Conservation (phyloP, 208 protist species). For the Leishmania aethiopica region DNA sequence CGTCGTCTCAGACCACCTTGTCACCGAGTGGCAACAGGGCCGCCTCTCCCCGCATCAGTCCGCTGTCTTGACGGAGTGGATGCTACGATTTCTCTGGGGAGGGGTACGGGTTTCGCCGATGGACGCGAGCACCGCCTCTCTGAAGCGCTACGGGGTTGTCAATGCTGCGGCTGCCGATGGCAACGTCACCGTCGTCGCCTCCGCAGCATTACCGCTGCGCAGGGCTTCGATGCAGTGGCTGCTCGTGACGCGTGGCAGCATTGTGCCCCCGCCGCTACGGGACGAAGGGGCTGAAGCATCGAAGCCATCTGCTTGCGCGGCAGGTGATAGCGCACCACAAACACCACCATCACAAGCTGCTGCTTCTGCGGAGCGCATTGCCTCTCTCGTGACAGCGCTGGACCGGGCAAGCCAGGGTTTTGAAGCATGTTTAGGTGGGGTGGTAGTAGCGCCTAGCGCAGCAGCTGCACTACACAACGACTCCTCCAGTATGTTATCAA, state of each 20-base stretch:
- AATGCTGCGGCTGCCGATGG: background rate
- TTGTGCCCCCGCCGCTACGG: background rate
- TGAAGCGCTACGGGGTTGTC: conserved; percentile 1
- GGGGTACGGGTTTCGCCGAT: background rate
- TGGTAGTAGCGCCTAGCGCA: background rate
- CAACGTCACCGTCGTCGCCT: background rate
- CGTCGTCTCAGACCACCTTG: conserved; percentile 15
- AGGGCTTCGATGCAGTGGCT: conserved; percentile 14
- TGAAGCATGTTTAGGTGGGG: background rate
- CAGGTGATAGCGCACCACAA: background rate
- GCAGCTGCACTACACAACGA: background rate
- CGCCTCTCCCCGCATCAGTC: conserved; percentile 1
- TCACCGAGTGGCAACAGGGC: conserved; percentile 23
- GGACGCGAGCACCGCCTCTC: background rate
- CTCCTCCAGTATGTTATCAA: background rate
- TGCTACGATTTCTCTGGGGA: conserved; percentile 16
- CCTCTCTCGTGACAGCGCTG: background rate
- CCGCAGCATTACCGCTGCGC: conserved; percentile 3
- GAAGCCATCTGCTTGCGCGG: too few species aligned
- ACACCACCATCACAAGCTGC: background rate
- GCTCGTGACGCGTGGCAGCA: conserved; percentile 11
- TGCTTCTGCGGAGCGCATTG: conserved; percentile 14
- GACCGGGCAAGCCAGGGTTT: background rate
- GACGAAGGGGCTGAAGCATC: background rate
- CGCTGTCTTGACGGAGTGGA: conserved; percentile 8